Evolutionary conservation across 1,139 yeast genomes (phyloP).

Genomic region (Candida anutae): DNA sequence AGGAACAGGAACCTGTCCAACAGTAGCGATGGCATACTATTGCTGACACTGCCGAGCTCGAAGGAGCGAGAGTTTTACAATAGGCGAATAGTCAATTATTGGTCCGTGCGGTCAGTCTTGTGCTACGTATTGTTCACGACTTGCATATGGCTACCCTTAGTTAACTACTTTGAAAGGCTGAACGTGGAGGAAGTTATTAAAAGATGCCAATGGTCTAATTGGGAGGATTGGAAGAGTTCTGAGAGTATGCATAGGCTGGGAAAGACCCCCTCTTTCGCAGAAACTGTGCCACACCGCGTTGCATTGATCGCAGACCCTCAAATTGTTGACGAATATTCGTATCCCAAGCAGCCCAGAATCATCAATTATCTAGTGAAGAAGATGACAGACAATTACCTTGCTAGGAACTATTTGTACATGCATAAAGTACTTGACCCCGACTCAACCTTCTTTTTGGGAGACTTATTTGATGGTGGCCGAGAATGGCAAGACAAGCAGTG

Average conservation of each 20-base stretch:
- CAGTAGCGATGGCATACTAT: no score
- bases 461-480: slow-evolving; percentile 90
- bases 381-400: slow-evolving; percentile 68
- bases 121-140: no score
- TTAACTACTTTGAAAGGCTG: slow-evolving; percentile 56
- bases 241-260: no score
- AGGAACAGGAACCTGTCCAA: no score
- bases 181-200: slow-evolving; percentile 42
- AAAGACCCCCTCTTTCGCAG: no score
- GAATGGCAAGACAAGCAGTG: slow-evolving; percentile 62
- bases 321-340: slow-evolving; percentile 71
- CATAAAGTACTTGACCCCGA: slow-evolving; percentile 63
- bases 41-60: no score
- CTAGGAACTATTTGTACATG: slow-evolving; percentile 62
- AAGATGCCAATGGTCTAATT: slow-evolving; percentile 53
- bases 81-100: no score
- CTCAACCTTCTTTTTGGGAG: slow-evolving; percentile 76
- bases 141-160: slow-evolving; percentile 25
- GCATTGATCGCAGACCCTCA: slow-evolving; percentile 90
- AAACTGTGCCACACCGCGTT: slow-evolving; percentile 45
- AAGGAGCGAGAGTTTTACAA: no score
- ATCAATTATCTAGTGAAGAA: slow-evolving; percentile 40
- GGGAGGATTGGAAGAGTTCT: slow-evolving; percentile 48
- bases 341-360: slow-evolving; percentile 46
- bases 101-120: no score